Percentiles rank a stretch among this genome's conserved stretches.
phyloP scores from a whole-genome alignment of 208 protist species.

The Lotmaria passim region DNA sequence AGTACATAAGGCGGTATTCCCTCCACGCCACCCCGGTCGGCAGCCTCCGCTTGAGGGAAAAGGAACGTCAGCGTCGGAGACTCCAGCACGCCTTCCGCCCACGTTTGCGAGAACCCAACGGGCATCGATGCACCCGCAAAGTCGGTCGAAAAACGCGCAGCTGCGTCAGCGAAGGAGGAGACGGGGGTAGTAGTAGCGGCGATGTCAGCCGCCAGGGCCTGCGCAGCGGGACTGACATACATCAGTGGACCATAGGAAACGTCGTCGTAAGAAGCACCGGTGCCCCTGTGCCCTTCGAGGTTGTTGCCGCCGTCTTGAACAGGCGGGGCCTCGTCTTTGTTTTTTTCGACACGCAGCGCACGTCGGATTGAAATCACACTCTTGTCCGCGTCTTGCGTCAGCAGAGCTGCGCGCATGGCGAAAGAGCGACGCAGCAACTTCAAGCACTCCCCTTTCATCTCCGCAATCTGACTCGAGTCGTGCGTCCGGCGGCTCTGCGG shows the following conservation, averaged over 20 bases:
- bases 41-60: background rate
- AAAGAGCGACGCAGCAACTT: conserved; percentile 1
- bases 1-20: no score
- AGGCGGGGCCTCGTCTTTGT: no score
- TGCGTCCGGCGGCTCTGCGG: background rate
- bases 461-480: background rate
- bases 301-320: background rate
- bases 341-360: no score
- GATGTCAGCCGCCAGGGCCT: conserved; percentile 29
- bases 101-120: conserved; percentile 1
- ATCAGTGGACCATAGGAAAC: background rate
- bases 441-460: background rate
- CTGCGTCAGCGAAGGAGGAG: background rate
- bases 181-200: conserved; percentile 16
- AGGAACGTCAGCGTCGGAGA: conserved; percentile 19
- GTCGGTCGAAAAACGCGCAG: background rate
- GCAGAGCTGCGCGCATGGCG: background rate
- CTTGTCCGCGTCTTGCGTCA: background rate
- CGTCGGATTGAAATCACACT: no score
- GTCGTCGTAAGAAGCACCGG: background rate
- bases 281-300: background rate
- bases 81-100: conserved; percentile 28
- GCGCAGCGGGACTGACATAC: conserved; percentile 21
- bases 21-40: no score
- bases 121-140: background rate